Evolutionary conservation across 495 filamentous ascomycete genomes (phyloP).

Genomic region (Lichina pygmaea): DNA sequence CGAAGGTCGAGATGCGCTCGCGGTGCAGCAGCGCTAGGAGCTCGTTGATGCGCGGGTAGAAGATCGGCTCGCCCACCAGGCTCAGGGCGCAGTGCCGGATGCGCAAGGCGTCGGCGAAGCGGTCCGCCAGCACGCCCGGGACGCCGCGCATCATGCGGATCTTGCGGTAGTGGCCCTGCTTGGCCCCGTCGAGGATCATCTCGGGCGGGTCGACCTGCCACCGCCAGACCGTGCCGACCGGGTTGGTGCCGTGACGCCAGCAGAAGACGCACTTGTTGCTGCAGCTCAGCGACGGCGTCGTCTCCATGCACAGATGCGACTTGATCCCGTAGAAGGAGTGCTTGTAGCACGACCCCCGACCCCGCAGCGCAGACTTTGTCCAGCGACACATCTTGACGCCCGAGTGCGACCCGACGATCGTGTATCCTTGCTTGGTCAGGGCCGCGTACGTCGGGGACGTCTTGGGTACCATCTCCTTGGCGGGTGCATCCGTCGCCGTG

Average conservation of each 20-base stretch:
- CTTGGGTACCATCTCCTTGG: constrained; percentile 83
- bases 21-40: constrained; percentile 57
- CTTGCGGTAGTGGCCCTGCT: constrained; percentile 79
- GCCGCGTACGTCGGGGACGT: constrained; percentile 65
- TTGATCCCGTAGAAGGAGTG: constrained; percentile 88
- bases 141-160: constrained; percentile 92
- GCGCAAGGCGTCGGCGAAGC: constrained; percentile 76
- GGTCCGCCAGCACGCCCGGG: constrained; percentile 71
- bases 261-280: constrained; percentile 98
- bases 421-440: constrained; percentile 88
- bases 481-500: constrained; percentile 9
- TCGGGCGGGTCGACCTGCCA: constrained; percentile 85
- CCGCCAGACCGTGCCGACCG: constrained; percentile 84
- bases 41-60: constrained; percentile 91
- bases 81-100: constrained; percentile 79
- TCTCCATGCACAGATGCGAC: constrained; percentile 94
- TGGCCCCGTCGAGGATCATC: constrained; percentile 67
- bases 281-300: constrained; percentile 81
- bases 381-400: constrained; percentile 95
- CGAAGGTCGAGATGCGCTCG: constrained; percentile 74
- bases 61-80: constrained; percentile 86
- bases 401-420: constrained; percentile 81
- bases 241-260: constrained; percentile 94
- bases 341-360: constrained; percentile 89
- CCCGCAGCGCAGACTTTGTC: constrained; percentile 94